These are phyloP conservation scores for Fusarium ambrosium DNA, from an alignment of 2,329 filamentous ascomycete genomes.

Conservation along the genomic window DNA sequence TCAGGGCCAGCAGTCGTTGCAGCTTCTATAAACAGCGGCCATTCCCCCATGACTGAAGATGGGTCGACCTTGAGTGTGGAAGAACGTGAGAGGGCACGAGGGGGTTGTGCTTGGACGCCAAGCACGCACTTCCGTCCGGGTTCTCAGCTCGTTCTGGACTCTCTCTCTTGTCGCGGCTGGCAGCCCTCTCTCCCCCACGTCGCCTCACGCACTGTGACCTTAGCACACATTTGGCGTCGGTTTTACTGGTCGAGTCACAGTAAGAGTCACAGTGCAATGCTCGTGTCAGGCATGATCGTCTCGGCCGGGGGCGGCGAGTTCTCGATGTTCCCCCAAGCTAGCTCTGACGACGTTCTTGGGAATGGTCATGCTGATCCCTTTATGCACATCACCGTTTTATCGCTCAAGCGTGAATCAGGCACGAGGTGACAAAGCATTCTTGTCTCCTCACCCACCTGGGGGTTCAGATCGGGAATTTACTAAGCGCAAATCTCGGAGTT, in stretches of 20 bases:
- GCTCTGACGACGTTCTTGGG: constrained; percentile 23
- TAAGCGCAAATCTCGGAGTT: constrained; percentile 5
- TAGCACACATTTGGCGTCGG: neutral
- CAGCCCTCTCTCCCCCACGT: neutral
- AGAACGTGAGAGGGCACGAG: constrained; percentile 6
- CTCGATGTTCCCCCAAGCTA: constrained; percentile 24
- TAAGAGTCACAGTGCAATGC: constrained; percentile 8
- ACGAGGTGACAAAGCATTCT: constrained; percentile 1
- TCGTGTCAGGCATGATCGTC: constrained; percentile 7
- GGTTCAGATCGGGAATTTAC: constrained; percentile 4
- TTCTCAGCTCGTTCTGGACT: constrained; percentile 11
- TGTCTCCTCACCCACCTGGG: neutral
- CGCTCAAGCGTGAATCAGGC: constrained; percentile 23
- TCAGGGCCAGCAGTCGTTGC: neutral
- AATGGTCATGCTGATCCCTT: constrained; percentile 24
- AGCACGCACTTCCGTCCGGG: constrained; percentile 14
- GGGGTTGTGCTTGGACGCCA: constrained; percentile 8
- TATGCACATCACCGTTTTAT: constrained; percentile 33
- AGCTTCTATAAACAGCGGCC: neutral
- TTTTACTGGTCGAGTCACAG: neutral
- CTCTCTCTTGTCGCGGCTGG: constrained; percentile 4
- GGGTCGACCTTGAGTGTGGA: constrained; percentile 27
- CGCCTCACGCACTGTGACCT: constrained; percentile 2
- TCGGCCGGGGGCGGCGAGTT: constrained; percentile 24
- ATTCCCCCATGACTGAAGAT: constrained; percentile 3